Base-by-base conservation (phyloP, 2,329 filamentous ascomycete species). In the Periconia digitata region DNA sequence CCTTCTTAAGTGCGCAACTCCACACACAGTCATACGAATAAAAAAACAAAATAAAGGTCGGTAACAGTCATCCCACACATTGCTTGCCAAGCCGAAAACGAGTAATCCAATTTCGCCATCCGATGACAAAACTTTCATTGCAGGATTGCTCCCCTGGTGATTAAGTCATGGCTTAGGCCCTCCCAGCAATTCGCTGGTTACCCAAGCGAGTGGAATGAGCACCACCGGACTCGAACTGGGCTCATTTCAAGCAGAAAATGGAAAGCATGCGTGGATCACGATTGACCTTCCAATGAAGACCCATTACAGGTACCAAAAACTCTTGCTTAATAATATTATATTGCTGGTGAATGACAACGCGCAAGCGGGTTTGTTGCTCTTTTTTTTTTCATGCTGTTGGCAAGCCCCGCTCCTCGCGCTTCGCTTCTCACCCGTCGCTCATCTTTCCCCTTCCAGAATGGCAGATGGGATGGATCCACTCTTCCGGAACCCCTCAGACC, bases 101-200 rank as follows among this genome's bases (percentile, higher is more conserved):
- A 69, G 69, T 71, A 70, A 53, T 72, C 69, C 69, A 69, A 66
- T 64, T 56, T 66, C 69, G 70, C 69, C 69, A 63, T 67, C 67
- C 67, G 61, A 66, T 69, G 66, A 67, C 72, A 68, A 70, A 70
- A 59, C 54, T 67, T 56, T 48, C 67, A 70, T 60, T 72, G 68
- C 70, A 67, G 68, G 71, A 72, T 71, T 71, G 59, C 70, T 72
- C 72, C 70, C 69, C 70, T 72, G 63, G 60, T 67, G 68, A 44
- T 67, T 67, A 60, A 62, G 66, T 70, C 70, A 72, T 72, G 71
- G 70, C 70, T 72, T 70, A 72, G 59, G 66, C 61, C 59, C 69
- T 56, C 62, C 67, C 69, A 71, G 69, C 69, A 70, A n/a, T n/a
- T 72, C 70, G 58, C 58, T 55, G 57, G 69, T 71, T 72, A 72